These are phyloP conservation scores for Tetrahymena elliotti DNA, from an alignment of 73 alveolate genomes.

Conservation along the genomic window DNA sequence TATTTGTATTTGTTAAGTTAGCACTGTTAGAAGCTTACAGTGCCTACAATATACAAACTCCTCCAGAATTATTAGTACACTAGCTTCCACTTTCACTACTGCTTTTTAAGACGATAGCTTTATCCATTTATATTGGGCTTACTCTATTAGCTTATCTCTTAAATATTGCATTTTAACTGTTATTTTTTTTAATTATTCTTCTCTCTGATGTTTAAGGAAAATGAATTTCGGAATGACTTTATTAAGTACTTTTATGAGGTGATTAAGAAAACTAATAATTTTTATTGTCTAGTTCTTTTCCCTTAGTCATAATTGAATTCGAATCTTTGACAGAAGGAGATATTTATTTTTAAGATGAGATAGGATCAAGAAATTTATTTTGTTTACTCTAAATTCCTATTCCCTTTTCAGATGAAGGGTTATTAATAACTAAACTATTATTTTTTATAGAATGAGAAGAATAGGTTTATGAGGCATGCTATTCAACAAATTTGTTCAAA, in stretches of 20 bases:
- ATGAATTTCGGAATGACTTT: not conserved
- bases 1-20: not conserved
- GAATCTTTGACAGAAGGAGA: not conserved
- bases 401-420: not conserved
- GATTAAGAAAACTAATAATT: not conserved
- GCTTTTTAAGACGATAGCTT: not conserved
- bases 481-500: not conserved
- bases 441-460: not conserved
- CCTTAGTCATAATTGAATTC: not conserved
- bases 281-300: too few species aligned
- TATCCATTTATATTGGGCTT: not conserved
- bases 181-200: not conserved
- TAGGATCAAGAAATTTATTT: not conserved
- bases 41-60: not conserved
- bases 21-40: not conserved
- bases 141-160: not conserved
- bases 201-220: not conserved
- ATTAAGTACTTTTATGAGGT: not conserved
- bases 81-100: not conserved
- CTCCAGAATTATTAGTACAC: not conserved
- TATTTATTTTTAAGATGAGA: not conserved
- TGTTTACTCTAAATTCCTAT: not conserved
- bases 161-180: not conserved
- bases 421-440: not conserved
- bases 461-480: not conserved